Percentiles rank a stretch among this genome's conserved stretches.
phyloP scores from a whole-genome alignment of 768 basidiomycete genomes.

The Pulveroboletus sp. region DNA sequence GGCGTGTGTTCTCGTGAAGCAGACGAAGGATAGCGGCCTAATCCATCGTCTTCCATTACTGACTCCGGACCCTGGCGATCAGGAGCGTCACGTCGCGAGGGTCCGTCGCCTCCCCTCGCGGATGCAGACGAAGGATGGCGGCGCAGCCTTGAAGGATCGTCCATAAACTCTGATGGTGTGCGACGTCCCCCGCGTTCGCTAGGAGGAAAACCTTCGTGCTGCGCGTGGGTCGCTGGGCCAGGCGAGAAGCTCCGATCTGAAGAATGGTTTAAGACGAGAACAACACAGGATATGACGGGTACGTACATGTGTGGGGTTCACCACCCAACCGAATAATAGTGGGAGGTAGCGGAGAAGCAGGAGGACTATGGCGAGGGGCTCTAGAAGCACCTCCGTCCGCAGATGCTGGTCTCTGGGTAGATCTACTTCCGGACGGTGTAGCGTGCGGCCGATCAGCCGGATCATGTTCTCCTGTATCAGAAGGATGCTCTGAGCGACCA shows the following conservation, averaged over 20 bases:
- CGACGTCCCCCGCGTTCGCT: background rate
- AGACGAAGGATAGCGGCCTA: conserved; percentile 11
- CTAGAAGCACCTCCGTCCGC: conserved; percentile 8
- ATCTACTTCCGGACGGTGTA: conserved; percentile 9
- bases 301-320: conserved; percentile 18
- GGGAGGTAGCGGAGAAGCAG: conserved; percentile 23
- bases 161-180: background rate
- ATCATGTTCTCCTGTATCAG: conserved; percentile 11
- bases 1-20: background rate
- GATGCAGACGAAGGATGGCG: background rate
- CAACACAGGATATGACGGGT: background rate
- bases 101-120: background rate
- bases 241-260: conserved; percentile 19
- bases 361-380: conserved; percentile 2
- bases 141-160: no score
- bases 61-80: background rate
- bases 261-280: conserved; percentile 5
- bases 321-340: conserved; percentile 30
- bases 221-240: background rate
- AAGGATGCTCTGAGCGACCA: conserved; percentile 11
- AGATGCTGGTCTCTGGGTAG: conserved; percentile 7
- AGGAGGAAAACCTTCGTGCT: conserved; percentile 12
- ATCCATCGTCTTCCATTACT: background rate
- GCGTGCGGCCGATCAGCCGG: conserved; percentile 11
- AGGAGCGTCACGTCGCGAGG: background rate